A percentile compares a stretch with the other conserved stretches of the same genome.
phyloP scores from a whole-genome alignment of 2,329 filamentous ascomycete species.

The Cercospora beticola region DNA sequence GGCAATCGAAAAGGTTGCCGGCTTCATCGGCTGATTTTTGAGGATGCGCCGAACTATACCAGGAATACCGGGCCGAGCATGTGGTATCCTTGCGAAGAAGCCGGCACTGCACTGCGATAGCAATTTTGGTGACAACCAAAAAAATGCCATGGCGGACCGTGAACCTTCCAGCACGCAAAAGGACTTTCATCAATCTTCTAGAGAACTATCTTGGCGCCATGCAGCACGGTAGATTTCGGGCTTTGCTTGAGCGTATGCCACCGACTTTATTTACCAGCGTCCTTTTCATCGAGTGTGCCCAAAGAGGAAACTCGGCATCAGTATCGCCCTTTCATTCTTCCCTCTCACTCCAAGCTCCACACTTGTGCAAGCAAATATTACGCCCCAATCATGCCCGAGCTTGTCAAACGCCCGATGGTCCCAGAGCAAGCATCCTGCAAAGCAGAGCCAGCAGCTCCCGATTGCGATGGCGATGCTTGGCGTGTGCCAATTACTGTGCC shows the following conservation, averaged over 20 bases:
- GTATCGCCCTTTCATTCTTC: background rate
- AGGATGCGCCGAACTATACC: background rate
- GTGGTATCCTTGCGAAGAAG: background rate
- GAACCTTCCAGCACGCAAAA: background rate
- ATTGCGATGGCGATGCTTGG: background rate
- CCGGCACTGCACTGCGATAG: background rate
- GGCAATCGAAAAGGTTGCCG: background rate
- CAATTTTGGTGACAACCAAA: background rate
- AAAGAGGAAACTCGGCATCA: background rate
- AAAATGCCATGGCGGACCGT: background rate
- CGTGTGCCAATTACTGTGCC: background rate
- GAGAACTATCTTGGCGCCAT: background rate
- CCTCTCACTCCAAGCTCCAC: background rate
- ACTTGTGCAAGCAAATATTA: background rate
- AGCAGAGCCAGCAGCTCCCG: background rate
- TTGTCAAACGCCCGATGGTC: background rate
- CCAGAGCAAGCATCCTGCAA: background rate
- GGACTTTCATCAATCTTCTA: background rate
- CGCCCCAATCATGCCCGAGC: background rate
- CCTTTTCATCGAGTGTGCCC: background rate
- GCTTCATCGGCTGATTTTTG: background rate
- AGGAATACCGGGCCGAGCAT: background rate
- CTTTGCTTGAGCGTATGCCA: background rate
- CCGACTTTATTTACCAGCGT: background rate
- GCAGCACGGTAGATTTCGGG: background rate